Evolutionary conservation across 192 early-diverging fungal species (phyloP), one percentile per base, ranked within the genome.

Genomic region (Phycomyces blakesleeanus): DNA sequence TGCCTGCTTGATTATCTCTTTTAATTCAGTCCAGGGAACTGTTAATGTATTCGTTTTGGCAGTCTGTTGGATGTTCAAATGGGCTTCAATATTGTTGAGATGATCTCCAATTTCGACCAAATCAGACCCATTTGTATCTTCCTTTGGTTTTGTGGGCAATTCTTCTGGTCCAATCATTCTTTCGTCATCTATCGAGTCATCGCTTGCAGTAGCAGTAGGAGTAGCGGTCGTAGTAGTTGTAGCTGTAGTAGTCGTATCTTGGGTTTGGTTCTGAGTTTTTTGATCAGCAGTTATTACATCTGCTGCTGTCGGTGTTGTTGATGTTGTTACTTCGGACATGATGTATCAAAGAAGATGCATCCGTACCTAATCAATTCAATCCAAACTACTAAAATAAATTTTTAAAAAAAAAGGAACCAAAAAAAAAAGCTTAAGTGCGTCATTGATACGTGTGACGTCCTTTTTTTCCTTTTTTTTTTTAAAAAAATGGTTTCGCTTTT

Each of bases 1-100:
- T 8, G 51, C 5, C 4, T 24, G 25, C 3, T 63, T 63, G 15
- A 63, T 39, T n/a, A 63, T 63, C 3, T 11, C 25, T 20, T 63
- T 49, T 29, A 63, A 34, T 25, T 63, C 61, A 52, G 40, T 21
- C 61, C 61, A 63, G 10, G 61, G 20, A 10, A 34, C 41, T 22
- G 24, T 26, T 3, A 63, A 21, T 24, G 38, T 11, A 18, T 63
- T 54, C 16, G 51, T 54, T 6, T 37, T 54, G 27, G 61, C 61
- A 53, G 53, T 63, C 15, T 61, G 18, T 12, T 37, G 5, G 6
- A 61, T n/a, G 18, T 27, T 7, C 9, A 24, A 1, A 34, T 34
- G 24, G 14, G 47, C 22, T 1, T 42, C 14, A 51, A 51, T 20
- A 16, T 10, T 37, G 5, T 61, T 29, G 8, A 61, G 20, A 22